Evolutionary conservation across 768 basidiomycete species (phyloP).

Genomic region (Mycena maculata): DNA sequence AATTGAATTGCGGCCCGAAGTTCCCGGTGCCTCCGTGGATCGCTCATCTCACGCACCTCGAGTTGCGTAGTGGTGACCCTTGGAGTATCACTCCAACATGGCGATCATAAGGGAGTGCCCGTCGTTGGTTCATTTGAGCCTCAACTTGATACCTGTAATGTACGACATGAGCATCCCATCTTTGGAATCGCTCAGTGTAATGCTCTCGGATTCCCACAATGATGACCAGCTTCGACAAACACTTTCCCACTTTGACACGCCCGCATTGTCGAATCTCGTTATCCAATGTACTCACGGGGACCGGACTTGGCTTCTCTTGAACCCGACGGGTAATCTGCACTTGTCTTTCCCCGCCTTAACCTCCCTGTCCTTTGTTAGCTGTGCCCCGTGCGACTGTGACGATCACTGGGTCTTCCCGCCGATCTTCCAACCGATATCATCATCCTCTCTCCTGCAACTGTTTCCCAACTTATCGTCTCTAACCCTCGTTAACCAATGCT

Average conservation of each 20-base stretch:
- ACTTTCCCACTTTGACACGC: background rate
- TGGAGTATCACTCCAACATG: background rate
- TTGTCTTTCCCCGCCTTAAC: background rate
- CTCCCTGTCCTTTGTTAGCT: slow-evolving; percentile 1
- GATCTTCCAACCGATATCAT: background rate
- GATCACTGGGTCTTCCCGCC: background rate
- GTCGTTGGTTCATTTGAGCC: background rate
- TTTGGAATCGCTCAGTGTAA: slow-evolving; percentile 1
- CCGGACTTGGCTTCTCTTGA: background rate
- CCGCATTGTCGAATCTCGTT: background rate
- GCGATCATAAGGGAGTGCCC: background rate
- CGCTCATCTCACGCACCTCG: background rate
- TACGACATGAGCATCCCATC: background rate
- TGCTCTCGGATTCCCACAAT: too few species aligned
- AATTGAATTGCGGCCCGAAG: background rate
- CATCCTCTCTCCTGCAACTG: background rate
- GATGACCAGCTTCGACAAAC: background rate
- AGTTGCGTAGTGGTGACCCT: background rate
- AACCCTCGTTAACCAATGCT: slow-evolving; percentile 10
- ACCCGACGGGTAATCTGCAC: background rate
- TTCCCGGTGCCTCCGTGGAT: background rate
- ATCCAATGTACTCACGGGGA: background rate
- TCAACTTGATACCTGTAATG: too few species aligned
- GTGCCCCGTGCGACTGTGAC: background rate
- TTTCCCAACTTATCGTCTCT: slow-evolving; percentile 13